Evolutionary conservation across 768 basidiomycete genomes (phyloP).

Genomic region (Leccinum imitatum): DNA sequence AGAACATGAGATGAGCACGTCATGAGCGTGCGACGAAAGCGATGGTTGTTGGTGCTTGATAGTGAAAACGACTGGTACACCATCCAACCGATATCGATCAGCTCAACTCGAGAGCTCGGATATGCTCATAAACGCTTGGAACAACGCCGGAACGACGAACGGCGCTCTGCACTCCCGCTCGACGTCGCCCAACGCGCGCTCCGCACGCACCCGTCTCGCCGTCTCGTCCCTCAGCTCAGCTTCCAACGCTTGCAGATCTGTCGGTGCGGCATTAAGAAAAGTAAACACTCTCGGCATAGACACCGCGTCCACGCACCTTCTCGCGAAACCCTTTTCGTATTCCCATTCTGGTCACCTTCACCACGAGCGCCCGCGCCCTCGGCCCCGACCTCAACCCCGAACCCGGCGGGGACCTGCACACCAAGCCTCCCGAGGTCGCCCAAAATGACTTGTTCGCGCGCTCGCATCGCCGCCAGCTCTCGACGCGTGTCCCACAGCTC

Average conservation of each 20-base stretch:
- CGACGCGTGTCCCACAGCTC: constrained; percentile 32
- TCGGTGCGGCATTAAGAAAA: neutral
- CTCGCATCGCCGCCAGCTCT: constrained; percentile 22
- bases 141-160: constrained; percentile 56
- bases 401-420: neutral
- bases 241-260: constrained; percentile 30
- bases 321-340: neutral
- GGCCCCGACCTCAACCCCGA: no score
- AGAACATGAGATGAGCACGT: neutral
- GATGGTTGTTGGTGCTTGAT: no score
- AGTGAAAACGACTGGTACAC: no score
- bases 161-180: constrained; percentile 49
- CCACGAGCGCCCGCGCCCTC: neutral
- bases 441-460: constrained; percentile 25
- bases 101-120: constrained; percentile 36
- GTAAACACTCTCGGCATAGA: neutral
- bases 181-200: constrained; percentile 46
- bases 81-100: neutral
- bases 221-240: constrained; percentile 39
- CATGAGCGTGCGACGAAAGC: no score
- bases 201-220: constrained; percentile 39
- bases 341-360: neutral
- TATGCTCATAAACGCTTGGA: constrained; percentile 52
- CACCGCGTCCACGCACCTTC: constrained; percentile 14
- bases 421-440: constrained; percentile 23